Evolutionary conservation across 2,329 filamentous ascomycete genomes (phyloP).

Genomic region (Aspergillus glaucus): DNA sequence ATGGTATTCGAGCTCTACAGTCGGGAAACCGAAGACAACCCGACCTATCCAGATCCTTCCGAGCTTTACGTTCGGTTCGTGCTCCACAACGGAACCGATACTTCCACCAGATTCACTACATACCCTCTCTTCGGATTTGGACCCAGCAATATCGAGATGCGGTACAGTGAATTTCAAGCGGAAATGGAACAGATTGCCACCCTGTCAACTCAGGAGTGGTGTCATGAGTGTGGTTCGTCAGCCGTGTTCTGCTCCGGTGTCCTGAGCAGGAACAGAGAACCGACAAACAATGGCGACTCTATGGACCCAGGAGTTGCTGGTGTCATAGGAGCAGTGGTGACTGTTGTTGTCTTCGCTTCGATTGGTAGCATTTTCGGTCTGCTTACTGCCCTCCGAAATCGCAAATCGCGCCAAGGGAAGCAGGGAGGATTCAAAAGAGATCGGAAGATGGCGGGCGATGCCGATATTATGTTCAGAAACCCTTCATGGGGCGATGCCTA

Average conservation of each 20-base stretch:
- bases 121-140: constrained; percentile 49
- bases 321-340: constrained; percentile 51
- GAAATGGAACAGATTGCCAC: constrained; percentile 41
- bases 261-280: constrained; percentile 11
- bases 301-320: constrained; percentile 46
- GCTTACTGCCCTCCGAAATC: constrained; percentile 43
- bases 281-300: constrained; percentile 5
- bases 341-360: constrained; percentile 41
- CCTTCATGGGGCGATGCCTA: constrained; percentile 36
- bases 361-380: constrained; percentile 36
- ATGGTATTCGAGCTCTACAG: constrained; percentile 50
- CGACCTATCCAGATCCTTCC: constrained; percentile 33
- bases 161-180: constrained; percentile 46
- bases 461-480: constrained; percentile 42
- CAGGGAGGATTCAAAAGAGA: constrained; percentile 53
- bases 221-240: constrained; percentile 40
- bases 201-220: constrained; percentile 47
- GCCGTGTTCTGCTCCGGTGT: constrained; percentile 48
- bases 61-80: constrained; percentile 52
- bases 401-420: constrained; percentile 33
- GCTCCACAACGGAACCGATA: constrained; percentile 51
- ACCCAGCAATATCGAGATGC: constrained; percentile 41
- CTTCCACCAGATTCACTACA: constrained; percentile 22
- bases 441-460: constrained; percentile 49
- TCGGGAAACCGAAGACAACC: constrained; percentile 24